Evolutionary conservation across 495 filamentous ascomycete species (phyloP), one percentile per base, ranked within the genome.

Genomic region (Tuber calosporum): DNA sequence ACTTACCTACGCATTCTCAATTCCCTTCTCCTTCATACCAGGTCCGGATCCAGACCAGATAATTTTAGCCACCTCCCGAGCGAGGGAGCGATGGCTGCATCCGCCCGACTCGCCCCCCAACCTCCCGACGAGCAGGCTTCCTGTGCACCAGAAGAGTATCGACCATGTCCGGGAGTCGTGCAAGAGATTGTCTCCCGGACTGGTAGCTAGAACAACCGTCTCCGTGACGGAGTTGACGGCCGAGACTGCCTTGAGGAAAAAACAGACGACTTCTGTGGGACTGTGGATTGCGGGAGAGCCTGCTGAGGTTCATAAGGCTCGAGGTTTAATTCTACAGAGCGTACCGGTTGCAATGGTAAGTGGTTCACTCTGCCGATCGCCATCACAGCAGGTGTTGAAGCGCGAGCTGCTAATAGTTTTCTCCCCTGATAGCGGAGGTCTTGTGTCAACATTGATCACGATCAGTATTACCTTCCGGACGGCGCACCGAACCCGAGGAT

Each of bases 31-130:
- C 72, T 96, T 93, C 68, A 91, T 93, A 77, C 89, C 91, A 75
- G 95, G 96, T 39, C 95, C 95, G 77, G 92, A 97, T 77, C 88
- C 88, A 79, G 91, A 96, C 80, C 93, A 97, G 82, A 91, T 98
- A 76, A 85, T 98, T 69, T 91, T 97, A 84, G 93, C 93, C 75
- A 96, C 89, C 74, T 87, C 88, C 72, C 89, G 90, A 71, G 93
- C 93, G 58, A 87, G 94, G 17, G 88, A 91, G 73, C 89, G 91
- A 78, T 99, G 95, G 95, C 93, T 92, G 36, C 93, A 96, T 82
- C 90, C 96, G 73, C 92, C 91, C 82, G 93, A 90, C 74, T 90
- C 89, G 68, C 89, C 91, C 69, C 92, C 95, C 79, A 91, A 93
- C 76, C 53, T 70, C 19, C 78, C 90, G 34, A 90, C 92, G 5